These are phyloP conservation scores for Echites panduratus DNA, from an alignment of 257 asterid genomes.

Conservation along the genomic window DNA sequence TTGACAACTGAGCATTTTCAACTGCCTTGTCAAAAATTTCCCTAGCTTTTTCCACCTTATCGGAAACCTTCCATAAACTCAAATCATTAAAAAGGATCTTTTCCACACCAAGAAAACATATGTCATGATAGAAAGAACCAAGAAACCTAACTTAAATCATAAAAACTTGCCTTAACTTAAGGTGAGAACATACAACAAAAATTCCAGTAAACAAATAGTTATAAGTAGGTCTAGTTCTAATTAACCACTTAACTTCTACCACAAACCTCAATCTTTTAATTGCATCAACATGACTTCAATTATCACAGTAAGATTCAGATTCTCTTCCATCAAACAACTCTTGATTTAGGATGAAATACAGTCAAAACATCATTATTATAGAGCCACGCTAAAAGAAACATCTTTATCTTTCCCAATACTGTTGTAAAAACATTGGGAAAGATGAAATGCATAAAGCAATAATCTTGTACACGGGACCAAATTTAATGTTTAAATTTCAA, in stretches of 20 bases:
- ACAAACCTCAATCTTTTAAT: background rate
- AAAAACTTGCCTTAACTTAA: background rate
- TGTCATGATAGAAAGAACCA: background rate
- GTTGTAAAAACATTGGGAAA: too few species aligned
- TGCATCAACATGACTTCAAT: too few species aligned
- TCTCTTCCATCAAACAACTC: too few species aligned
- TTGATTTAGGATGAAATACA: too few species aligned
- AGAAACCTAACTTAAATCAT: background rate
- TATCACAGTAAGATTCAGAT: too few species aligned
- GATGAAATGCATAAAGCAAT: too few species aligned
- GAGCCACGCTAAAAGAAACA: too few species aligned
- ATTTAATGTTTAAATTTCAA: too few species aligned
- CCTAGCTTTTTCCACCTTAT: conserved; percentile 46
- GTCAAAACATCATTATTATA: too few species aligned
- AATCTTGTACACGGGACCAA: too few species aligned
- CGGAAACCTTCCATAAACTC: conserved; percentile 44
- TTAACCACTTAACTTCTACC: background rate
- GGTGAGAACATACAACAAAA: background rate
- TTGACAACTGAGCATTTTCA: conserved; percentile 70
- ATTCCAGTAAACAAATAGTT: background rate
- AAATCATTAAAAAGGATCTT: background rate
- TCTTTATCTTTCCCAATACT: too few species aligned
- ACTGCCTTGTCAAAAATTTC: conserved; percentile 56
- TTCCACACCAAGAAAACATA: background rate
- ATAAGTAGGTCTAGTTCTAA: background rate